Evolutionary conservation across 2,329 filamentous ascomycete genomes (phyloP).

Genomic region (Fusarium protoensiforme): DNA sequence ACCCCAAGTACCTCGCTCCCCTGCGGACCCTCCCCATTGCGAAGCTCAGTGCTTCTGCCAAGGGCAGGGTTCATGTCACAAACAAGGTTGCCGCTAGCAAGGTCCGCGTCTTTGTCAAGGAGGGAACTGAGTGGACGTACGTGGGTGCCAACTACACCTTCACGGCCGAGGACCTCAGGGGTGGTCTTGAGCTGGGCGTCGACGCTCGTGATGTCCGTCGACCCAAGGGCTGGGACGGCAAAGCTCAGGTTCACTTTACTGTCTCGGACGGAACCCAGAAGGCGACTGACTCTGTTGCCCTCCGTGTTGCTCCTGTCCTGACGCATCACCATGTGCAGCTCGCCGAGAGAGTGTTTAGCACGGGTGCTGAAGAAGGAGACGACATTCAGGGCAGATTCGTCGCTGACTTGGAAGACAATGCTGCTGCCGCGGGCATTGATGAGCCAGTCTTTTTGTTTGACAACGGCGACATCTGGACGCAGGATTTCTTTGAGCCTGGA

Average conservation of each 20-base stretch:
- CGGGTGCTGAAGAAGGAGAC: not conserved
- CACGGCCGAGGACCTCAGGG: constrained; percentile 38
- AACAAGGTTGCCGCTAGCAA: constrained; percentile 23
- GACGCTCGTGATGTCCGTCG: constrained; percentile 47
- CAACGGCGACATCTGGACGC: constrained; percentile 46
- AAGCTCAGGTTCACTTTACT: constrained; percentile 43
- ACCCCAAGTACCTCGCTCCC: constrained; percentile 46
- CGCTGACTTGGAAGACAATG: constrained; percentile 6
- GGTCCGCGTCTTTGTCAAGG: constrained; percentile 45
- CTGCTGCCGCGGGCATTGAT: constrained; percentile 5
- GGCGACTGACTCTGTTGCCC: constrained; percentile 41
- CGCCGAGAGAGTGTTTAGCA: constrained; percentile 38
- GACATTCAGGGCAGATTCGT: not conserved
- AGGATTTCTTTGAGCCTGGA: constrained; percentile 53
- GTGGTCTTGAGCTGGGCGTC: constrained; percentile 47
- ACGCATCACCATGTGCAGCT: constrained; percentile 50
- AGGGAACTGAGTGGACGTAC: constrained; percentile 39
- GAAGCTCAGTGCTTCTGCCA: constrained; percentile 16
- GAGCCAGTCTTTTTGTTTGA: constrained; percentile 21
- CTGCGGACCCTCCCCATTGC: constrained; percentile 45
- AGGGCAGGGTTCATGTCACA: constrained; percentile 25
- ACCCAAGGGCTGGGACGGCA: constrained; percentile 41
- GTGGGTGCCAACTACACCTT: constrained; percentile 42
- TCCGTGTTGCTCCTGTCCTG: constrained; percentile 50
- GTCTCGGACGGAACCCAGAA: constrained; percentile 37